These are phyloP conservation scores for Pseudohalonectria lignicola DNA, from an alignment of 2,329 filamentous ascomycete species.

Conservation along the genomic window DNA sequence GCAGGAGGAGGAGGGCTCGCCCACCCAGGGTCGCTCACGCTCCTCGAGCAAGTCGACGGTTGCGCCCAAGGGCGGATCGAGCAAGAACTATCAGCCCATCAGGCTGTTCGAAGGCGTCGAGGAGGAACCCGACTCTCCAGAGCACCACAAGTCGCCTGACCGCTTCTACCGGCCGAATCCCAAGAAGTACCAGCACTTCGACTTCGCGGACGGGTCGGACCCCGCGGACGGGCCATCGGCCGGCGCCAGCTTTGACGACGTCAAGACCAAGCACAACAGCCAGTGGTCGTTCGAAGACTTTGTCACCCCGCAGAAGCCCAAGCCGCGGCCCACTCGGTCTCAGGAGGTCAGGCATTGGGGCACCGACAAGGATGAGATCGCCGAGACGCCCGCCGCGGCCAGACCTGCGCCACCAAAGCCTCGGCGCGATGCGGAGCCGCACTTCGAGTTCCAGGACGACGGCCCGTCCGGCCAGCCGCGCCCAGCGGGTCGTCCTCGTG, in stretches of 20 bases:
- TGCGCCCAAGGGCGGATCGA: constrained; percentile 40
- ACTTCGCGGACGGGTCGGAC: constrained; percentile 59
- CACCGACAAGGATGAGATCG: constrained; percentile 52
- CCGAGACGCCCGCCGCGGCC: constrained; percentile 42
- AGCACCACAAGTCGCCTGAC: constrained; percentile 26
- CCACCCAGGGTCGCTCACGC: constrained; percentile 16
- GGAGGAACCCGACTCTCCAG: constrained; percentile 28
- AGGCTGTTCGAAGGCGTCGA: constrained; percentile 44
- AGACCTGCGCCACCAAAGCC: constrained; percentile 51
- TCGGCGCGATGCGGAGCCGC: constrained; percentile 67
- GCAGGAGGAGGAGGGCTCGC: background rate
- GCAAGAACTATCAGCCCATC: constrained; percentile 51
- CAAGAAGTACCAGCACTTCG: constrained; percentile 77
- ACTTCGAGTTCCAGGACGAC: constrained; percentile 79
- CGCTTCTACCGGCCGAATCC: constrained; percentile 54
- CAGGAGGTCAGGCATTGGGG: constrained; percentile 74
- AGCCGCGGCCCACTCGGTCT: constrained; percentile 48
- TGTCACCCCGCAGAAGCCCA: constrained; percentile 64
- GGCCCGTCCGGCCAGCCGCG: constrained; percentile 44
- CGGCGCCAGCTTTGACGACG: constrained; percentile 27
- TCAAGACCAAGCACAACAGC: constrained; percentile 53
- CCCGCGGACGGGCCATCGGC: constrained; percentile 33
- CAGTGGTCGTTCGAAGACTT: constrained; percentile 90
- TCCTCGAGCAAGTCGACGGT: constrained; percentile 26
- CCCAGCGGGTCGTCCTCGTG: constrained; percentile 33